These are phyloP conservation scores for Helichrysum umbraculigerum DNA, from an alignment of 129 eudicot genomes.

Conservation along the genomic window DNA sequence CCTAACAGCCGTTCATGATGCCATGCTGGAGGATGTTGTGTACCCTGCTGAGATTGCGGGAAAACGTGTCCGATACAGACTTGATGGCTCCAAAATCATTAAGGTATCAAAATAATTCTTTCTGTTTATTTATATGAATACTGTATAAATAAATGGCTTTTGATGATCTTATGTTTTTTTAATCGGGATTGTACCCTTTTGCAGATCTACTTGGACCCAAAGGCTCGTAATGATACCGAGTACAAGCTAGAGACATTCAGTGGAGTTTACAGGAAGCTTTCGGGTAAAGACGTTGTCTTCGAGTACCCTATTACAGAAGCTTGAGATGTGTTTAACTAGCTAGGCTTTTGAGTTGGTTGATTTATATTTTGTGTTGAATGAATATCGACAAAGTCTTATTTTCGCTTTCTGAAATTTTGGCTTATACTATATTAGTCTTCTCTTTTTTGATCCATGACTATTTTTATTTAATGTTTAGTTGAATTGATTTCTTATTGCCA, in stretches of 20 bases:
- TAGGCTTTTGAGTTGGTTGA: conserved; percentile 20
- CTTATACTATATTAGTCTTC: conserved; percentile 17
- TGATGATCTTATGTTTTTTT: background rate
- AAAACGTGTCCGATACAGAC: conserved; percentile 34
- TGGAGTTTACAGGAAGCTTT: conserved; percentile 80
- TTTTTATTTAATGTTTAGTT: background rate
- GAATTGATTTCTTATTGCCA: background rate
- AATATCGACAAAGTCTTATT: conserved; percentile 7
- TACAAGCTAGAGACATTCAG: conserved; percentile 81
- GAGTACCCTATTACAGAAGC: conserved; percentile 63
- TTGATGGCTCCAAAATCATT: conserved; percentile 75
- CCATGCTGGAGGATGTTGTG: conserved; percentile 68
- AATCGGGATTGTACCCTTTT: background rate
- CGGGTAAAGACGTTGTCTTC: conserved; percentile 77
- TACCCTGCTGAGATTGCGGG: conserved; percentile 44
- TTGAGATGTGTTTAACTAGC: conserved; percentile 29
- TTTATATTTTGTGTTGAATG: conserved; percentile 19
- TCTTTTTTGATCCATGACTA: background rate
- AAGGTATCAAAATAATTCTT: conserved; percentile 37
- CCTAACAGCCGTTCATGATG: conserved; percentile 74
- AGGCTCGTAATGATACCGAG: conserved; percentile 73
- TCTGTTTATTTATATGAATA: too few species aligned
- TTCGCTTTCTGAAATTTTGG: conserved; percentile 13
- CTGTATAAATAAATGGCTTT: background rate
- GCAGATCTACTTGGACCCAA: conserved; percentile 77